Percentiles rank a stretch among this genome's conserved stretches.
Conservation (phyloP, 2,329 filamentous ascomycete species). For the Claviceps paspali region DNA sequence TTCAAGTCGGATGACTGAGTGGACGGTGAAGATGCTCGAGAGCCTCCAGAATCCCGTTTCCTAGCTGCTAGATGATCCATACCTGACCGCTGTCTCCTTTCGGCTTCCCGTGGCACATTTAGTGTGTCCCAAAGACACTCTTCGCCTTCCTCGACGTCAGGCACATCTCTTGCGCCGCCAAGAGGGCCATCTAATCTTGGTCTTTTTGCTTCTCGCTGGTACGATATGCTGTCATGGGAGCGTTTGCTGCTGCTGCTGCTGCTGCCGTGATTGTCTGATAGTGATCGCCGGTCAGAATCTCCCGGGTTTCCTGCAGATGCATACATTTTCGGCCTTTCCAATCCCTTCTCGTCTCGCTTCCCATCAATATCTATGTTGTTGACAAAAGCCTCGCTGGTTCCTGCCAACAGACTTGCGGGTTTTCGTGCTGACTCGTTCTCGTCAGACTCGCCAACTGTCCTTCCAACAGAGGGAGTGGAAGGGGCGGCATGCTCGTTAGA, state of each 20-base stretch:
- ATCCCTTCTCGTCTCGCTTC: not conserved
- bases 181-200: not conserved
- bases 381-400: not conserved
- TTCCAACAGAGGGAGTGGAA: not conserved
- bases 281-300: not conserved
- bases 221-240: not conserved
- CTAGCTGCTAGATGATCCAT: not conserved
- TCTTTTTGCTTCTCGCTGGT: not conserved
- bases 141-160: slow-evolving; percentile 13
- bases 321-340: not conserved
- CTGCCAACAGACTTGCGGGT: not conserved
- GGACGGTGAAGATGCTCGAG: slow-evolving; percentile 16
- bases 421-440: not conserved
- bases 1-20: slow-evolving; percentile 21
- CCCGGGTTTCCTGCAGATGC: not conserved
- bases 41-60: slow-evolving; percentile 10
- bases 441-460: not conserved
- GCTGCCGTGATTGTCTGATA: slow-evolving; percentile 1
- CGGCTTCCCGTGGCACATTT: slow-evolving; percentile 5
- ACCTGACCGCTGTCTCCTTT: slow-evolving; percentile 3
- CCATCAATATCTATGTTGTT: not conserved
- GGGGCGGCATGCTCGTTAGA: not conserved
- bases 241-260: not conserved
- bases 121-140: slow-evolving; percentile 8
- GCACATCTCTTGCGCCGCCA: slow-evolving; percentile 13